A percentile compares a stretch with the other conserved stretches of the same genome.
phyloP scores from a whole-genome alignment of 495 filamentous ascomycete genomes.

The Talaromyces wortmannii region DNA sequence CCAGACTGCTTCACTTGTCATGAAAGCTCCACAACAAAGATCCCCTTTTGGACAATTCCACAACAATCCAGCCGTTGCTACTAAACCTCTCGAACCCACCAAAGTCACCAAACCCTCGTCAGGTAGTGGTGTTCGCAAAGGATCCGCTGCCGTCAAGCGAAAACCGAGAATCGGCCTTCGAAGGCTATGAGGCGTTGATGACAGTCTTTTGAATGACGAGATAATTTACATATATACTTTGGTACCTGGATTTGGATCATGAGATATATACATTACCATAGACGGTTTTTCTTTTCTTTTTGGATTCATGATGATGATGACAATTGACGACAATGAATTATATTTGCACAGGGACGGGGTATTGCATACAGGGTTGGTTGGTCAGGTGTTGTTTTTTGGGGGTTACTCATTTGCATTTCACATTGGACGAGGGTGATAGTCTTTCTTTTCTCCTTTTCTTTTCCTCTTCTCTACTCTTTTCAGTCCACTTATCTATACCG shows the following conservation, averaged over 20 bases:
- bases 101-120: slow-evolving; percentile 11
- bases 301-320: too few species aligned
- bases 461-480: too few species aligned
- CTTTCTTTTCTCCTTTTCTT: too few species aligned
- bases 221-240: not conserved
- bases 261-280: not conserved
- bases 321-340: too few species aligned
- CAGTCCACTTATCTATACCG: too few species aligned
- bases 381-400: too few species aligned
- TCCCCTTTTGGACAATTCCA: not conserved
- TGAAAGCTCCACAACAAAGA: not conserved
- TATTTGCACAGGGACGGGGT: too few species aligned
- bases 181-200: slow-evolving; percentile 18
- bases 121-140: slow-evolving; percentile 16
- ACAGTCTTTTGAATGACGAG: not conserved
- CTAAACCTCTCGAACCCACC: not conserved
- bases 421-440: too few species aligned
- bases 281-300: too few species aligned
- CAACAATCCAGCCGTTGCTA: not conserved
- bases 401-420: too few species aligned
- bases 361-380: too few species aligned
- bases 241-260: not conserved
- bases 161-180: slow-evolving; percentile 36
- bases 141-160: slow-evolving; percentile 12
- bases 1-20: not conserved